These are phyloP conservation scores for Aspergillus flavus DNA, from an alignment of 2,329 filamentous ascomycete genomes.

Conservation along the genomic window DNA sequence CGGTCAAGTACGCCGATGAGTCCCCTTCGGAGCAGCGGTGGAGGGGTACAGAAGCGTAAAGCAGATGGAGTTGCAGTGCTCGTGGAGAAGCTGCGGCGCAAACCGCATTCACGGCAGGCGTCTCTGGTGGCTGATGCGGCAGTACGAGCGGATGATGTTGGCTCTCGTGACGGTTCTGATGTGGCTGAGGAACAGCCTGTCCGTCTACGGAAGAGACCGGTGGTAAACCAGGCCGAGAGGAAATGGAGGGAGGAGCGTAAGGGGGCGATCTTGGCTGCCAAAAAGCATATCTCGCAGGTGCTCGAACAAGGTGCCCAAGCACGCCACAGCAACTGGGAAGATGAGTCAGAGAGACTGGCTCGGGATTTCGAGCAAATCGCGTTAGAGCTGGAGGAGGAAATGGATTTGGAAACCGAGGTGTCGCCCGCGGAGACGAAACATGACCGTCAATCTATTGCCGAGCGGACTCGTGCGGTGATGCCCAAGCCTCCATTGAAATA, in stretches of 20 bases:
- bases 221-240: constrained; percentile 45
- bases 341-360: constrained; percentile 46
- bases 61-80: constrained; percentile 39
- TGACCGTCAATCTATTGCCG: constrained; percentile 6
- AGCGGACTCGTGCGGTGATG: constrained; percentile 14
- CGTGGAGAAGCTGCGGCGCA: constrained; percentile 42
- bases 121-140: constrained; percentile 37
- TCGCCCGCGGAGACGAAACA: constrained; percentile 7
- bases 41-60: constrained; percentile 41
- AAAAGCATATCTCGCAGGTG: constrained; percentile 35
- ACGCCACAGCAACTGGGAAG: constrained; percentile 43
- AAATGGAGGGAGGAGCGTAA: constrained; percentile 41
- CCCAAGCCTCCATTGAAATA: constrained; percentile 39
- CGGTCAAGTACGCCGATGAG: constrained; percentile 31
- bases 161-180: constrained; percentile 1
- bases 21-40: constrained; percentile 30
- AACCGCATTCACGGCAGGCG: constrained; percentile 36
- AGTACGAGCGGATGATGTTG: constrained; percentile 16
- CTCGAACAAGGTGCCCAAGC: constrained; percentile 41
- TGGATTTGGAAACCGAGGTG: constrained; percentile 18
- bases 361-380: constrained; percentile 46
- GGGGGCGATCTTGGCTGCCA: constrained; percentile 37
- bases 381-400: constrained; percentile 42
- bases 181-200: constrained; percentile 15
- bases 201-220: constrained; percentile 40